These are phyloP conservation scores for Myxozyma udenii DNA, from an alignment of 805 yeast genomes.

Conservation along the genomic window DNA sequence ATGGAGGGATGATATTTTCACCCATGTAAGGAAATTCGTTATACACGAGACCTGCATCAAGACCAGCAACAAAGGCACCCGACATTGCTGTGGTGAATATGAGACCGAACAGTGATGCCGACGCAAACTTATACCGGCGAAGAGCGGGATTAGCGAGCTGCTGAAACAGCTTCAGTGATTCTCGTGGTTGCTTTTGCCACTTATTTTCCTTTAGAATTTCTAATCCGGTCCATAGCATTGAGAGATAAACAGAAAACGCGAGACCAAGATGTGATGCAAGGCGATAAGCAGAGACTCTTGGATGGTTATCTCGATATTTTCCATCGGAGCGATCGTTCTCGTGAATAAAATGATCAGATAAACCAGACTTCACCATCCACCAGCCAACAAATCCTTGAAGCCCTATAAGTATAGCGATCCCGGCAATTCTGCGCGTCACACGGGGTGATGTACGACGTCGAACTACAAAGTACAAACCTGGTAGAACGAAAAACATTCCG, in stretches of 20 bases:
- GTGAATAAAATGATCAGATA: conserved; percentile 71
- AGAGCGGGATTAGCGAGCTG: conserved; percentile 58
- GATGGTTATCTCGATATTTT: conserved; percentile 48
- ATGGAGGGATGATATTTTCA: conserved; percentile 61
- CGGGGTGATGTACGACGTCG: conserved; percentile 63
- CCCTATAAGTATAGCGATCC: conserved; percentile 75
- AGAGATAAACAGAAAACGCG: conserved; percentile 81
- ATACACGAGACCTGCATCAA: conserved; percentile 95
- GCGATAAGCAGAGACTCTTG: conserved; percentile 96
- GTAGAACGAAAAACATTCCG: conserved; percentile 77
- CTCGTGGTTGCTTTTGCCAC: conserved; percentile 62
- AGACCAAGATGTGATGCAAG: conserved; percentile 91
- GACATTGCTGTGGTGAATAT: conserved; percentile 91
- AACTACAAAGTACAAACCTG: conserved; percentile 77
- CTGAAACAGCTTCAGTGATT: conserved; percentile 53
- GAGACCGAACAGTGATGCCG: conserved; percentile 58
- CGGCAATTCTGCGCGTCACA: conserved; percentile 64
- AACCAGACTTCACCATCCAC: conserved; percentile 99
- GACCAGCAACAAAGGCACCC: conserved; percentile 97
- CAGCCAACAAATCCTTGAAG: conserved; percentile 96
- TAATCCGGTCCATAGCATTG: conserved; percentile 87
- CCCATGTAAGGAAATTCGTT: conserved; percentile 98
- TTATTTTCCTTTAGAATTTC: conserved; percentile 73
- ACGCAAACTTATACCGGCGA: conserved; percentile 53
- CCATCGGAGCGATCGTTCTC: conserved; percentile 59